Base-by-base conservation (phyloP, 2,329 filamentous ascomycete species). In the Diaporthe citriasiana region DNA sequence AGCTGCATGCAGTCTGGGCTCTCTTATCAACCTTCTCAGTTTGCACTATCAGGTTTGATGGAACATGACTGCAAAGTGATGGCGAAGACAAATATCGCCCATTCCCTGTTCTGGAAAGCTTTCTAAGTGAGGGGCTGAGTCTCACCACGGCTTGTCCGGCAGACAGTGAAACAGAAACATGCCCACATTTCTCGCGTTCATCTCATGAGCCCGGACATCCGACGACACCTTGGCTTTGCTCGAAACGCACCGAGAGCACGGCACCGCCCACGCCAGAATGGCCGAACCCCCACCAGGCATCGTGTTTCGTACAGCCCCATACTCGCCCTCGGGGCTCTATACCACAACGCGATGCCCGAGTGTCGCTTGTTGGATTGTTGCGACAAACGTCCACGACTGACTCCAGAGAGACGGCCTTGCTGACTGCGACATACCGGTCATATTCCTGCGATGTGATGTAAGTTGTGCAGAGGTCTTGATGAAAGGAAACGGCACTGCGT, bases 81-180 rank as follows among this genome's bases (percentile, higher is more conserved):
- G 19, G 9, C 5, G 27, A 47, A 22, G 27, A 22, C 10, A 12
- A 33, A 17, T 17, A 8, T 7, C 4, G 6, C 27, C 19, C 40
- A 30, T 22, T 65, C 27, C 4, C 5, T n/a, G 1, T 1, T 8
- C 13, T 17, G 22, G 8, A 19, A 19, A 2, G 2, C 17, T 47
- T 47, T 63, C 25, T 8, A 3, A 33, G 1, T 3, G 45, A 66
- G 45, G 63, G 45, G 45, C 45, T 38, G 30, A 27, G 45, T 66
- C 45, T 51, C 45, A 27, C 15, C 27, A 51, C 63, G 63, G 63
- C 38, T 51, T 27, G 63, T 51, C 30, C 63, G 63, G 63, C n/a
- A 27, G 63, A 38, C 59, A 40, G 45, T 66, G 63, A 66, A 66
- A 66, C 63, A 66, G 22, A 66, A 66, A 66, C 63, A 40, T 38